A percentile compares a stretch with the other conserved stretches of the same genome.
Evolutionary conservation across 1,284 basidiomycete species (phyloP).

Genomic region (Ustilago xerochloae): DNA sequence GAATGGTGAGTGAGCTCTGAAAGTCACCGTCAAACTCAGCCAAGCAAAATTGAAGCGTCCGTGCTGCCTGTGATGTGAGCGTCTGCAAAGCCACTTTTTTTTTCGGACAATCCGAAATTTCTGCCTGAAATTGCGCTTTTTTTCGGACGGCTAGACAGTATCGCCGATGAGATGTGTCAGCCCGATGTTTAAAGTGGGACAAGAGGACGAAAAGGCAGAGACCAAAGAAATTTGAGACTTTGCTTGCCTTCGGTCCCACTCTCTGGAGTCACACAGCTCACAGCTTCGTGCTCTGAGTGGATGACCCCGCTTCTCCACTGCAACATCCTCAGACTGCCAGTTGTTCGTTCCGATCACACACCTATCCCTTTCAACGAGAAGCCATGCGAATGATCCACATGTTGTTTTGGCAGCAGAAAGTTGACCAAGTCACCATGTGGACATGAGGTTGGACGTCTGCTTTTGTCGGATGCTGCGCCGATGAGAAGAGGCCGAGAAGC

Average conservation of each 20-base stretch:
- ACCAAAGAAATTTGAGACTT: background rate
- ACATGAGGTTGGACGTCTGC: no score
- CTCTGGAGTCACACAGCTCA: no score
- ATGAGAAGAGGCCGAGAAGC: background rate
- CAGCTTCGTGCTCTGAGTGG: background rate
- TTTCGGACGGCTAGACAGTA: background rate
- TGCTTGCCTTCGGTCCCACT: background rate
- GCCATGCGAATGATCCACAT: no score
- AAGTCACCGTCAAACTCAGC: background rate
- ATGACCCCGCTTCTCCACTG: slow-evolving; percentile 1
- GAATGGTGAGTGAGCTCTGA: no score
- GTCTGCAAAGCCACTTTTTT: background rate
- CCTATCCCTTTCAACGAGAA: no score
- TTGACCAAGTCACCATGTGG: no score
- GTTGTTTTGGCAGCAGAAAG: no score
- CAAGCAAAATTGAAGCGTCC: background rate
- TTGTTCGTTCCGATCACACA: no score
- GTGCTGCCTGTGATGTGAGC: background rate
- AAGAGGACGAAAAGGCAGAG: background rate
- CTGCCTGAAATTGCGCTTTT: background rate
- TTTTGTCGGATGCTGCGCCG: no score
- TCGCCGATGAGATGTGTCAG: background rate
- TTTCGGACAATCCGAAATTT: background rate
- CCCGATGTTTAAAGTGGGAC: no score
- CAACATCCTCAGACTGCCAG: no score